These are phyloP conservation scores for Xylariaceae sp. DNA, from an alignment of 2,329 filamentous ascomycete species.

Conservation along the genomic window DNA sequence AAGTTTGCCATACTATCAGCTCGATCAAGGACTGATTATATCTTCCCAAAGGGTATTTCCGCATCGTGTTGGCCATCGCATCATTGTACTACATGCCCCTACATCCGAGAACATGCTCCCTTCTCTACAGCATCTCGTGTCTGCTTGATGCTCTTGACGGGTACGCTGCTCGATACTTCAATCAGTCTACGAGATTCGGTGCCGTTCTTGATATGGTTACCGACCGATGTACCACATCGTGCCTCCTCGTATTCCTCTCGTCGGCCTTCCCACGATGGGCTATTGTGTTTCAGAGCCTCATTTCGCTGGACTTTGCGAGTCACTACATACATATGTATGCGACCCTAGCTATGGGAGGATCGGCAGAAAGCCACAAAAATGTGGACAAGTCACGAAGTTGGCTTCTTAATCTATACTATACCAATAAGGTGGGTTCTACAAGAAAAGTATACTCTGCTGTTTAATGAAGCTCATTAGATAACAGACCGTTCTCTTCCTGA, in stretches of 20 bases:
- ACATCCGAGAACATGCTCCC: conserved; percentile 91
- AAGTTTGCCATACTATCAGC: not conserved
- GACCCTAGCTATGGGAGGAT: conserved; percentile 84
- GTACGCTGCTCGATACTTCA: conserved; percentile 84
- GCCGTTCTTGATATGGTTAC: conserved; percentile 99
- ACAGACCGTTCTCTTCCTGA: conserved; percentile 87
- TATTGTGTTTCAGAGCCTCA: conserved; percentile 91
- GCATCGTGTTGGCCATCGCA: conserved; percentile 81
- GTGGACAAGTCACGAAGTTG: conserved; percentile 87
- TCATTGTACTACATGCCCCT: conserved; percentile 99
- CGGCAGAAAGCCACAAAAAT: conserved; percentile 86
- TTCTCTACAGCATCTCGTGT: conserved; percentile 92
- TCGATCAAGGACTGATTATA: conserved; percentile 10
- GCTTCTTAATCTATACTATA: conserved; percentile 94
- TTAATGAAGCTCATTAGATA: conserved; percentile 24
- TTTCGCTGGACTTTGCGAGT: conserved; percentile 89
- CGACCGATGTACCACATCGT: conserved; percentile 94
- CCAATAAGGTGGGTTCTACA: conserved; percentile 76
- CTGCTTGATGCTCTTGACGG: conserved; percentile 95
- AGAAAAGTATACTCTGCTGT: not conserved
- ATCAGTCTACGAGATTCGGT: conserved; percentile 94
- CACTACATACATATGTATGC: conserved; percentile 99
- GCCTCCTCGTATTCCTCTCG: conserved; percentile 90
- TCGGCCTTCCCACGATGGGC: conserved; percentile 94
- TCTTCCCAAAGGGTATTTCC: conserved; percentile 68